Evolutionary conservation across 2,329 filamentous ascomycete species (phyloP).

Genomic region (Aureobasidium sp.): DNA sequence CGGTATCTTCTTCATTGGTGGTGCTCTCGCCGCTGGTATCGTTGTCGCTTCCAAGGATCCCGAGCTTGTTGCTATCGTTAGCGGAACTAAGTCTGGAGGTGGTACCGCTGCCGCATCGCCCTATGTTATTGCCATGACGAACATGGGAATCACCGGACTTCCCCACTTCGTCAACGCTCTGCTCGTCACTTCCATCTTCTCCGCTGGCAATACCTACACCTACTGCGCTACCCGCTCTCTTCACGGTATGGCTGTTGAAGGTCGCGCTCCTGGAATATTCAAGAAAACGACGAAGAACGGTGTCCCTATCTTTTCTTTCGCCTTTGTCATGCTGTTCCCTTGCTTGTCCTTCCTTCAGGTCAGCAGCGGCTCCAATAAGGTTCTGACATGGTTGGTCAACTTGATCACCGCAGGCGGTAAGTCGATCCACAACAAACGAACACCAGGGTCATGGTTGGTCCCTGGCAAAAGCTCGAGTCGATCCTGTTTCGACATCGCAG

Average conservation of each 20-base stretch:
- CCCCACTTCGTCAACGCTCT: slow-evolving; percentile 34
- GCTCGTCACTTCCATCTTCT: slow-evolving; percentile 49
- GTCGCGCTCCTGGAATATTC: slow-evolving; percentile 47
- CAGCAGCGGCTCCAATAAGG: slow-evolving; percentile 20
- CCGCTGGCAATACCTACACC: slow-evolving; percentile 50
- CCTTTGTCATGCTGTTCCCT: slow-evolving; percentile 33
- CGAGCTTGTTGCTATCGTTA: slow-evolving; percentile 22
- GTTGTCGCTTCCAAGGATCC: slow-evolving; percentile 30
- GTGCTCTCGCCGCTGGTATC: slow-evolving; percentile 40
- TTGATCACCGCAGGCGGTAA: slow-evolving; percentile 45
- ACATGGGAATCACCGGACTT: slow-evolving; percentile 38
- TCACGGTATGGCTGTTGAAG: slow-evolving; percentile 48
- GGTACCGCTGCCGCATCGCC: slow-evolving; percentile 25
- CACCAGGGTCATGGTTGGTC: background rate
- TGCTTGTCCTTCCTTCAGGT: slow-evolving; percentile 26
- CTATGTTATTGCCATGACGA: slow-evolving; percentile 39
- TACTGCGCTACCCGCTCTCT: slow-evolving; percentile 49
- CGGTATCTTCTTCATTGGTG: slow-evolving; percentile 42
- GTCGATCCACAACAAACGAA: background rate
- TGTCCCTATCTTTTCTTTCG: slow-evolving; percentile 51
- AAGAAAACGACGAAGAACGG: slow-evolving; percentile 52
- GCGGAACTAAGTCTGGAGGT: slow-evolving; percentile 18
- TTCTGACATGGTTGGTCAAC: slow-evolving; percentile 37
- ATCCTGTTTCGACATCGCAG: too few relatives aligned
- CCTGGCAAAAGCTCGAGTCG: too few relatives aligned